Evolutionary conservation across 2,329 filamentous ascomycete genomes (phyloP).

Genomic region (Neonectria magnoliae): DNA sequence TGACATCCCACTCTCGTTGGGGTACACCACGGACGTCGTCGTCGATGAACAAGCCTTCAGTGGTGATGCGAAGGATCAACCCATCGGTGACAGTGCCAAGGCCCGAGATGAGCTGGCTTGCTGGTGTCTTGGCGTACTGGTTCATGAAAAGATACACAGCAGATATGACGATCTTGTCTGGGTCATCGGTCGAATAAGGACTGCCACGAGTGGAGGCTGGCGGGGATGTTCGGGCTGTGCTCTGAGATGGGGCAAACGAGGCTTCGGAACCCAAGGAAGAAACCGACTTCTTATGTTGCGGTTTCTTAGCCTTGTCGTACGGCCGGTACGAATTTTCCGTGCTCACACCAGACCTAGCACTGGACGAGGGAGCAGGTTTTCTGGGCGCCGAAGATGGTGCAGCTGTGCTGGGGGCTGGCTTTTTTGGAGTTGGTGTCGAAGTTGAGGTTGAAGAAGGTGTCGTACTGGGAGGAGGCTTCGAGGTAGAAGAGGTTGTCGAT

Average conservation of each 20-base stretch:
- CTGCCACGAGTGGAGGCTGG: slow-evolving; percentile 80
- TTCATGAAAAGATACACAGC: slow-evolving; percentile 95
- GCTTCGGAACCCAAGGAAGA: slow-evolving; percentile 80
- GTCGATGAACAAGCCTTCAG: slow-evolving; percentile 95
- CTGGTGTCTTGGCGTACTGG: slow-evolving; percentile 85
- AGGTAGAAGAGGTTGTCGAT: slow-evolving; percentile 38
- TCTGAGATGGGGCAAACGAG: slow-evolving; percentile 86
- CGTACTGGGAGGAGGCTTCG: slow-evolving; percentile 37
- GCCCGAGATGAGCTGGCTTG: slow-evolving; percentile 89
- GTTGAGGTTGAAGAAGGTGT: slow-evolving; percentile 27
- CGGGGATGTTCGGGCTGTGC: slow-evolving; percentile 84
- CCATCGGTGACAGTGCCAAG: slow-evolving; percentile 89
- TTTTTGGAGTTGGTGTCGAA: slow-evolving; percentile 34
- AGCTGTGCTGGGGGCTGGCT: slow-evolving; percentile 39
- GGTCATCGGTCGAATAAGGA: slow-evolving; percentile 87
- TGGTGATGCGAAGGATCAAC: slow-evolving; percentile 89
- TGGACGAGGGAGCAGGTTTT: slow-evolving; percentile 56
- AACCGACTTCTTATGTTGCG: slow-evolving; percentile 69
- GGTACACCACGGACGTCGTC: slow-evolving; percentile 90
- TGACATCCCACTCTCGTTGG: slow-evolving; percentile 98
- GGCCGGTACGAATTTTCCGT: slow-evolving; percentile 80
- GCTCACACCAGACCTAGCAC: slow-evolving; percentile 67
- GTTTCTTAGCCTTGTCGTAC: slow-evolving; percentile 74
- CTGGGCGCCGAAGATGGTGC: slow-evolving; percentile 23
- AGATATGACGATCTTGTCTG: slow-evolving; percentile 94